Base-by-base conservation (phyloP, 768 basidiomycete genomes). In the Pseudohyphozyma bogoriensis region DNA sequence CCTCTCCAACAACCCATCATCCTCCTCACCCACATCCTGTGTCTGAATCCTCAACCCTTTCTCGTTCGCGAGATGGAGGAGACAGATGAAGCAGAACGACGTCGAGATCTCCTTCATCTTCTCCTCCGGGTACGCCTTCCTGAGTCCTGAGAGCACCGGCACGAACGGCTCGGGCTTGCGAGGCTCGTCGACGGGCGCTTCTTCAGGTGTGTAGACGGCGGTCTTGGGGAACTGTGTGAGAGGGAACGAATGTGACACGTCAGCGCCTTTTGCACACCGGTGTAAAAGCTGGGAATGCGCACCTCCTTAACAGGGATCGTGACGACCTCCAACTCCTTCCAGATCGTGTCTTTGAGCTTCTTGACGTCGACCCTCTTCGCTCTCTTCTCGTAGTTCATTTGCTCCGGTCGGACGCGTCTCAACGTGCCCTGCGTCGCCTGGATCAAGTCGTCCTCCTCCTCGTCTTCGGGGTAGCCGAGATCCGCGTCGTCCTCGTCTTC, bases 81-180 rank as follows among this genome's bases (percentile, higher is more conserved):
- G 77, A 71, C 95, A 97, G 73, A 97, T 99, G 78, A 97, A 99
- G 73, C 93, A 97, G 83, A 93, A 97, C 65, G 89, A 93, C 2
- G 95, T 97, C 73, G 91, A 95, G 72, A 97, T 95, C 65, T 99
- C 95, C 42, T 86, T 86, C 85, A 97, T 87, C 77, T 93, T 96
- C 45, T 96, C 92, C 60, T 77, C 76, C 0, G 93, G 90, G 73
- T 97, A 97, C 9, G 85, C 82, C 54, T 76, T 79, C 66, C 87
- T 83, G 36, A 99, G 79, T 22, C 83, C 83, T 2, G 83, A 79
- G 66, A 97, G 87, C 64, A 97, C 91, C 57, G 65, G 65, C 24
- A 67, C 26, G 42, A 67, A 53, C 9, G 62, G 52, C 42, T 63
- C 62, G 28, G 55, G 53, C 58, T 62, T 59, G 37, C 24, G 3